Conservation (phyloP, 768 basidiomycete species). For the Lactarius pseudohatsudake region DNA sequence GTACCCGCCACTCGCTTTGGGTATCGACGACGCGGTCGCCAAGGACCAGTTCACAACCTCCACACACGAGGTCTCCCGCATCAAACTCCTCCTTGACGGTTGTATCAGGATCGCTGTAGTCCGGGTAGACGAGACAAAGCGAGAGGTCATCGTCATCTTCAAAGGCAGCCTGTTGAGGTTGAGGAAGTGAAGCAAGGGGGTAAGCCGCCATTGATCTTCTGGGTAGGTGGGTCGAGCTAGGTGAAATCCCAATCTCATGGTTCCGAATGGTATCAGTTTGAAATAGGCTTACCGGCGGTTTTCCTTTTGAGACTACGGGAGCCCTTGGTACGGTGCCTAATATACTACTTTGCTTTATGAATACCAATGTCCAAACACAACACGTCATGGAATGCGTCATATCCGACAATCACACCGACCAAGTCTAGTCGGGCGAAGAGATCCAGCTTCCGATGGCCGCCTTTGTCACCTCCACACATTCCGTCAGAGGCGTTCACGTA, state of each 20-base stretch:
- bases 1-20: constrained; percentile 94
- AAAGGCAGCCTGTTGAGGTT: constrained; percentile 49
- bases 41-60: constrained; percentile 88
- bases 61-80: constrained; percentile 95
- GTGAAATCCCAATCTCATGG: background rate
- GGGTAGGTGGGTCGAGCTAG: constrained; percentile 1
- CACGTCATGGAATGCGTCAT: too few species aligned
- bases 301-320: background rate
- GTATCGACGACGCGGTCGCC: constrained; percentile 98
- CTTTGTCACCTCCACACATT: too few species aligned
- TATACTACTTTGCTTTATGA: too few species aligned
- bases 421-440: too few species aligned
- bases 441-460: too few species aligned
- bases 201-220: constrained; percentile 44
- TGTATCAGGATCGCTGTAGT: constrained; percentile 90
- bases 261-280: background rate
- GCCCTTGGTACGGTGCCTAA: too few species aligned
- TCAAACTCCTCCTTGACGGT: constrained; percentile 97
- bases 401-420: too few species aligned
- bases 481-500: too few species aligned
- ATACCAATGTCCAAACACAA: too few species aligned
- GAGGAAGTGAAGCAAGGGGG: background rate
- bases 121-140: constrained; percentile 90
- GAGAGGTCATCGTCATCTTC: constrained; percentile 86
- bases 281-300: background rate